Evolutionary conservation across 768 basidiomycete species (phyloP).

Genomic region (Pulveroboletus frians): DNA sequence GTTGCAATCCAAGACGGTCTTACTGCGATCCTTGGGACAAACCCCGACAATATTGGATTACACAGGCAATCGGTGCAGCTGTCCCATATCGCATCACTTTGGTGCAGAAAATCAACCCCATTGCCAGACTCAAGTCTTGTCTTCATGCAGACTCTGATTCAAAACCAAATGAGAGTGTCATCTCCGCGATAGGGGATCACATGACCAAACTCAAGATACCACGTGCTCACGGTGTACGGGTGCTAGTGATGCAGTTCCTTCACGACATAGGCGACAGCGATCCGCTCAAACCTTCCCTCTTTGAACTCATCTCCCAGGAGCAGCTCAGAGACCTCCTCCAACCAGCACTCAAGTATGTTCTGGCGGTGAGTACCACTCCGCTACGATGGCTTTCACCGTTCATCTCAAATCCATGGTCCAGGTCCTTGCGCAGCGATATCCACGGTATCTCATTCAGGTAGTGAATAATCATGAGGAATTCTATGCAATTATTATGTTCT

Average conservation of each 20-base stretch:
- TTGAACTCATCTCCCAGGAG: slow-evolving; percentile 91
- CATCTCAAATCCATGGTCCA: slow-evolving; percentile 27
- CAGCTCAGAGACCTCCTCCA: slow-evolving; percentile 89
- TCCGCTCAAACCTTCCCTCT: slow-evolving; percentile 73
- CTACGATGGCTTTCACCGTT: not conserved
- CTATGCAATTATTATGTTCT: slow-evolving; percentile 82
- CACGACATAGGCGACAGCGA: slow-evolving; percentile 63
- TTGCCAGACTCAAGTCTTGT: too few species aligned
- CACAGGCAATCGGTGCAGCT: not conserved
- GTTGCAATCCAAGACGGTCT: not conserved
- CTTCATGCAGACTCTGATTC: not conserved
- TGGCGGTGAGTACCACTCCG: slow-evolving; percentile 57
- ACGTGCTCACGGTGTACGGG: slow-evolving; percentile 11
- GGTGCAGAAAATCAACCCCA: not conserved
- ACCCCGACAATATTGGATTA: not conserved
- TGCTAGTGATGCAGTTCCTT: slow-evolving; percentile 75
- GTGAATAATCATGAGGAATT: slow-evolving; percentile 97
- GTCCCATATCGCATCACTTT: not conserved
- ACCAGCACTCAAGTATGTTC: slow-evolving; percentile 90
- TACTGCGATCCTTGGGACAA: not conserved
- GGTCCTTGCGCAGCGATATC: slow-evolving; percentile 94
- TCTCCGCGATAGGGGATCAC: slow-evolving; percentile 10
- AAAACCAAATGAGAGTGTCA: not conserved
- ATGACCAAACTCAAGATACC: slow-evolving; percentile 25
- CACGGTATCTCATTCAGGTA: slow-evolving; percentile 83